phyloP scores from a whole-genome alignment of 2,329 filamentous ascomycete genomes.

The Ceratocystis lukuohia region DNA sequence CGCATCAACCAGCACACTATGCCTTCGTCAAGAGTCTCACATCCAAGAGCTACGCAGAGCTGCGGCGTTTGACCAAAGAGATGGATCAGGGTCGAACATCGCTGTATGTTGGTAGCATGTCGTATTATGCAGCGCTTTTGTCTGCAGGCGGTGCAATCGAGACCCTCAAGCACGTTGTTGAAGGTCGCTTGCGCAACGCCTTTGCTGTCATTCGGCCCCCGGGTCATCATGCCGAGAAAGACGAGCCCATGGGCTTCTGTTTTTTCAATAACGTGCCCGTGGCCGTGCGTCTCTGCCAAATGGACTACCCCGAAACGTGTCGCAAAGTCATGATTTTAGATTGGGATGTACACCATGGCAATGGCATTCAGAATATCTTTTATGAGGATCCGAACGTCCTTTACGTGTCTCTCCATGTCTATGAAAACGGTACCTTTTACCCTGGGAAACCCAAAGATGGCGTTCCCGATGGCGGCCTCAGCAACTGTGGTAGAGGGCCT shows the following conservation, averaged over 20 bases:
- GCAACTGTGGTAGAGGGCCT: slow-evolving; percentile 42
- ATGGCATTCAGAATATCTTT: slow-evolving; percentile 92
- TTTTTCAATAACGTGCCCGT: slow-evolving; percentile 97
- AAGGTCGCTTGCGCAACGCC: slow-evolving; percentile 75
- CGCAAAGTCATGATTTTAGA: slow-evolving; percentile 87
- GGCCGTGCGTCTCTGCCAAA: slow-evolving; percentile 75
- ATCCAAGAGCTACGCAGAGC: slow-evolving; percentile 43
- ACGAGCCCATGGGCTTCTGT: slow-evolving; percentile 84
- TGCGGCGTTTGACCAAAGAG: slow-evolving; percentile 51
- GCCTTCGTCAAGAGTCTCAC: slow-evolving; percentile 56
- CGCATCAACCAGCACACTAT: slow-evolving; percentile 67
- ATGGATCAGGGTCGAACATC: slow-evolving; percentile 57
- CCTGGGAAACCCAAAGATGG: slow-evolving; percentile 51
- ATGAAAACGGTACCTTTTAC: slow-evolving; percentile 72
- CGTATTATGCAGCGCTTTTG: slow-evolving; percentile 65
- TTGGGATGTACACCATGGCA: slow-evolving; percentile 74
- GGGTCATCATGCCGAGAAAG: slow-evolving; percentile 83
- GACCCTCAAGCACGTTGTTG: slow-evolving; percentile 81
- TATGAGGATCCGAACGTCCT: slow-evolving; percentile 89
- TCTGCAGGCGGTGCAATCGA: slow-evolving; percentile 91
- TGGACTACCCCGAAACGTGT: slow-evolving; percentile 64
- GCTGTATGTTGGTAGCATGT: slow-evolving; percentile 71
- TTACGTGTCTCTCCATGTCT: slow-evolving; percentile 90
- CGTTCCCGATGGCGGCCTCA: slow-evolving; percentile 47
- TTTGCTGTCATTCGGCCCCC: slow-evolving; percentile 92